Percentiles rank a stretch among this genome's conserved stretches.
Evolutionary conservation across 192 early-diverging fungal genomes (phyloP).

Genomic region (Entrophospora sp.): DNA sequence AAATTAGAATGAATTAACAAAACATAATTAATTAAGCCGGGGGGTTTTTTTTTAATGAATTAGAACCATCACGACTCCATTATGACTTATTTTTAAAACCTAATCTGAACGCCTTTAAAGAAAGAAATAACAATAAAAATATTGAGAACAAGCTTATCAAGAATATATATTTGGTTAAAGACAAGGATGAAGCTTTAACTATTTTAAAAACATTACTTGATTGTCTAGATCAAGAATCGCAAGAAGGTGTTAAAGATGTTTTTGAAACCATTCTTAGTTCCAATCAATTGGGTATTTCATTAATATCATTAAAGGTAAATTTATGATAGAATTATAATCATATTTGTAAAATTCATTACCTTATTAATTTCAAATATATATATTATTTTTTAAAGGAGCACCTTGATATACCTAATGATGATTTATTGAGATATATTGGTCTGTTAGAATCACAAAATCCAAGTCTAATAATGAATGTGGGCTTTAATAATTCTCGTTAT

Average conservation of each 20-base stretch:
- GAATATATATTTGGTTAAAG: too few species aligned
- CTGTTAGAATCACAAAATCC: conserved; percentile 11
- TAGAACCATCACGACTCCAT: neutral
- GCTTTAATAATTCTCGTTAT: conserved; percentile 3
- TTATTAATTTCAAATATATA: neutral
- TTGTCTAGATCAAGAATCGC: neutral
- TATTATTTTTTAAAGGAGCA: neutral
- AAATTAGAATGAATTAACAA: neutral
- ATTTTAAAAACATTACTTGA: neutral
- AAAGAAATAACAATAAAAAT: neutral
- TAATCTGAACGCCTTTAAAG: too few species aligned
- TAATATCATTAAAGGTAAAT: conserved; percentile 12
- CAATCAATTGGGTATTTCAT: neutral
- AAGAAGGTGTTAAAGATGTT: neutral
- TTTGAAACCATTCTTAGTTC: neutral
- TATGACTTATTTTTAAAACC: too few species aligned
- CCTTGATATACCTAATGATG: neutral
- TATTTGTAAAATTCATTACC: neutral
- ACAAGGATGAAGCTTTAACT: neutral
- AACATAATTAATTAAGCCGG: neutral
- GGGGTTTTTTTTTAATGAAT: neutral
- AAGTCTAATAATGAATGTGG: conserved; percentile 17
- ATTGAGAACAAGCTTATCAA: neutral
- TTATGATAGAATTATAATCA: neutral
- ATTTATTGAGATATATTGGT: neutral